Evolutionary conservation across 495 filamentous ascomycete genomes (phyloP), one percentile per base, ranked within the genome.

Genomic region (Penicillium bovifimosum): DNA sequence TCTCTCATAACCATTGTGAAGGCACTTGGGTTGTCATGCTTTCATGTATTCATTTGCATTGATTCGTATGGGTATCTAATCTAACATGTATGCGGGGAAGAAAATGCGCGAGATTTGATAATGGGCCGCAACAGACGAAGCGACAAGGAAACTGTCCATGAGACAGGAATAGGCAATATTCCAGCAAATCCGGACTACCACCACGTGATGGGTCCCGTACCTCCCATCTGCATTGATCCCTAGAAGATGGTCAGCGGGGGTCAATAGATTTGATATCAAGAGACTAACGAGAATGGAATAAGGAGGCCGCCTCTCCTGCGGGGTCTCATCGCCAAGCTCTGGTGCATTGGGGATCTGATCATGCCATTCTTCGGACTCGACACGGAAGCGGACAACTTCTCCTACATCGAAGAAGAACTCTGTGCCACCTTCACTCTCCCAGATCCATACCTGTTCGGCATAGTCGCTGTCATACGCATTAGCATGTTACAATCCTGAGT

Each of bases 331-430:
- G 1, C 67, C 64, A 16, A 80, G 73, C 47, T 80, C 75, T 9
- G 84, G 84, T 28, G 77, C 81, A 42, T 79, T 80, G 4, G 92
- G 92, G 6, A 85, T 82, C 67, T 95, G 86, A 61, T 97, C 91
- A 35, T 87, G 78, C 86, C 92, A 99, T 44, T 84, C 75, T 74
- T 99, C 93, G 24, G 81, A 75, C 50, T 91, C 81, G 14, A 97
- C 82, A 18, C 86, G 79, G 62, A 96, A 87, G 11, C 90, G 84
- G 8, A 96, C 91, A 52, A 86, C 76, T 70, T 97, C 93, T 56
- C 88, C 82, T 51, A 85, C 85, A 70, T 98, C 93, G 69, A 88
- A 95, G 61, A 84, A 93, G 63, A 91, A 82, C 13, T 79, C 75
- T 20, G 83, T 72, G 13, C 79, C 86, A 0, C 86, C 86, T 10